These are phyloP conservation scores for Scedosporium apiospermum DNA, from an alignment of 2,329 filamentous ascomycete genomes.

Conservation along the genomic window DNA sequence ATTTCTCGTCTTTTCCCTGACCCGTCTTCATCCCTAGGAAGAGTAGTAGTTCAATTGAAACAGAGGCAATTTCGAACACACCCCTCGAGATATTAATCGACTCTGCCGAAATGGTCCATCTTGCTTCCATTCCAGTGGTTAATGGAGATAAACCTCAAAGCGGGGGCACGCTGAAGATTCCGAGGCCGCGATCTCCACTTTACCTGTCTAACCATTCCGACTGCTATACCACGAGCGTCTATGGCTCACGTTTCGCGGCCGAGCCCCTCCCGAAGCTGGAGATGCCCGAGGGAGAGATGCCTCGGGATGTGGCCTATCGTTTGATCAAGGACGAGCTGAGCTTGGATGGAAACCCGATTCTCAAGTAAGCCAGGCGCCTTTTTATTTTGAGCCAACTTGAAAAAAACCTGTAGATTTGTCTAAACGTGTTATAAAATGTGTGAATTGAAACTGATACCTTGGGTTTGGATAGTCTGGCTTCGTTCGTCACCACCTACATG, in stretches of 20 bases:
- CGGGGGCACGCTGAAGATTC: not conserved
- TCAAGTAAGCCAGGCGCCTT: slow-evolving; percentile 46
- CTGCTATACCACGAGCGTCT: slow-evolving; percentile 69
- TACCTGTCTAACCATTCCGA: slow-evolving; percentile 42
- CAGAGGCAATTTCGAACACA: not conserved
- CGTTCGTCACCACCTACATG: slow-evolving; percentile 96
- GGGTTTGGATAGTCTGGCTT: slow-evolving; percentile 55
- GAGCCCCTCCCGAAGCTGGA: slow-evolving; percentile 71
- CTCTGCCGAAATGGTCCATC: slow-evolving; percentile 36
- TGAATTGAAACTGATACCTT: too few relatives aligned
- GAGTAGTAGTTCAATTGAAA: not conserved
- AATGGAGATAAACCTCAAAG: slow-evolving; percentile 1
- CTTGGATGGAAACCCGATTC: slow-evolving; percentile 82
- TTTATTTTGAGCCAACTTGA: slow-evolving; percentile 1
- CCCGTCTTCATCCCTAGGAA: not conserved
- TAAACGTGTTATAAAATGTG: not conserved
- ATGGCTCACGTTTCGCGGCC: slow-evolving; percentile 75
- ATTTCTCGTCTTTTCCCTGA: not conserved
- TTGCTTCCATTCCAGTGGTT: slow-evolving; percentile 30
- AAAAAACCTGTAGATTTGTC: not conserved
- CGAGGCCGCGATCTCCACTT: slow-evolving; percentile 27
- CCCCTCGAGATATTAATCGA: not conserved
- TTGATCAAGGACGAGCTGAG: slow-evolving; percentile 95
- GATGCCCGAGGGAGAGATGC: slow-evolving; percentile 89
- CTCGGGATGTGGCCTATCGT: slow-evolving; percentile 82